These are phyloP conservation scores for Arachis stenosperma DNA, from an alignment of 306 rosid genomes.

Conservation along the genomic window DNA sequence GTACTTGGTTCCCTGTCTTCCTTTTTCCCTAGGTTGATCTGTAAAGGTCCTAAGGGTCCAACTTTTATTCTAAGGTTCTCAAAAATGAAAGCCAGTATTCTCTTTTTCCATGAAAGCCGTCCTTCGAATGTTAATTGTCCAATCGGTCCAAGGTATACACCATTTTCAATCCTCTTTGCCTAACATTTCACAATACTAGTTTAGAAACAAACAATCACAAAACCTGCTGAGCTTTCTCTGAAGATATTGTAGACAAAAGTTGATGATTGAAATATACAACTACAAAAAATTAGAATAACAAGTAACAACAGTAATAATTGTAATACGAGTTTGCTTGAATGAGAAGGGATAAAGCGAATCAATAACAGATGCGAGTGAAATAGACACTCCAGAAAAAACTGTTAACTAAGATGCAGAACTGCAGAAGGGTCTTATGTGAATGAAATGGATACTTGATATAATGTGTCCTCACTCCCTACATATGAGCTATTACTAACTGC, in stretches of 20 bases:
- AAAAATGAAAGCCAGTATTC: conserved; percentile 78
- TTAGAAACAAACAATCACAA: conserved; percentile 33
- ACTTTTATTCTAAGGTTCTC: conserved; percentile 69
- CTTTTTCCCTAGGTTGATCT: conserved; percentile 76
- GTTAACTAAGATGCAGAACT: not conserved
- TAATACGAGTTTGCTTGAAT: conserved; percentile 15
- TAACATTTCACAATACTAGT: conserved; percentile 48
- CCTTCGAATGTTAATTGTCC: conserved; percentile 95
- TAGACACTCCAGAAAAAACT: not conserved
- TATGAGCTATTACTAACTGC: conserved; percentile 9
- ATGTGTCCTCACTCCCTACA: not conserved
- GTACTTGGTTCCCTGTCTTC: conserved; percentile 76
- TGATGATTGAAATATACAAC: conserved; percentile 26
- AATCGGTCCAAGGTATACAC: conserved; percentile 82
- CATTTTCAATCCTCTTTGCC: conserved; percentile 94
- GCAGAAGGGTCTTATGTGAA: conserved; percentile 1
- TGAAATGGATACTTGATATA: conserved; percentile 5
- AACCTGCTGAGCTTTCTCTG: not conserved
- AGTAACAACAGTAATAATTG: too few species aligned
- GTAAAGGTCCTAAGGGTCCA: conserved; percentile 76
- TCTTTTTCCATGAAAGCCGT: conserved; percentile 73
- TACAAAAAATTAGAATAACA: conserved; percentile 18
- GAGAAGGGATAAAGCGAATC: conserved; percentile 6
- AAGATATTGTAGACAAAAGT: conserved; percentile 16
- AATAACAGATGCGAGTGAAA: conserved; percentile 2